These are phyloP conservation scores for Ogataea wickerhamii DNA, from an alignment of 805 yeast species.

Conservation along the genomic window DNA sequence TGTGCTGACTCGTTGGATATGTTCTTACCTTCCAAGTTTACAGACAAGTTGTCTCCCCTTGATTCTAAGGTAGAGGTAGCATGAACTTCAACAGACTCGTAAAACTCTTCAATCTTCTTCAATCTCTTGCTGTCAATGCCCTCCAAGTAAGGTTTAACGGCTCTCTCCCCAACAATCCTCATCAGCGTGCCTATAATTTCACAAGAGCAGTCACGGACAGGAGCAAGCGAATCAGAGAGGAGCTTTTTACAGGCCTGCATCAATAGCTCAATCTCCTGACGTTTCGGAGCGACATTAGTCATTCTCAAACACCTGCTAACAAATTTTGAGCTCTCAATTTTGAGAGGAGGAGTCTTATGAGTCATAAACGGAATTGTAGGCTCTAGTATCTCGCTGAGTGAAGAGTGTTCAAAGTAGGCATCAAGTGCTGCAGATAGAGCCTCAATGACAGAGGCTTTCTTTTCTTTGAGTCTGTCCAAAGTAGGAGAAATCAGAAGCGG, in stretches of 20 bases:
- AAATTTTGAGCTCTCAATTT: constrained; percentile 64
- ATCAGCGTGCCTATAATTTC: constrained; percentile 76
- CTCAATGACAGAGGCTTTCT: constrained; percentile 72
- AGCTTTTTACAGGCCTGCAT: constrained; percentile 56
- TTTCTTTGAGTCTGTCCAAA: constrained; percentile 84
- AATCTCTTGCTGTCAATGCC: constrained; percentile 69
- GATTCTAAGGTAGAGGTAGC: constrained; percentile 28
- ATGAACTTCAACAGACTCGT: constrained; percentile 52
- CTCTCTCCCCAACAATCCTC: constrained; percentile 78
- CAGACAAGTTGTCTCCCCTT: not conserved
- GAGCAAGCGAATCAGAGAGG: constrained; percentile 80
- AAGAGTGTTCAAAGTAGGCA: constrained; percentile 51
- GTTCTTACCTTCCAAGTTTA: not conserved
- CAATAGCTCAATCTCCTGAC: constrained; percentile 53
- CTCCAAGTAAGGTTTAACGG: constrained; percentile 55
- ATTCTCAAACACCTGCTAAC: constrained; percentile 59
- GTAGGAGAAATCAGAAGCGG: constrained; percentile 53
- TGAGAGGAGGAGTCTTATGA: constrained; percentile 82
- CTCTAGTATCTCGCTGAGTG: constrained; percentile 54
- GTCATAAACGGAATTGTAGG: constrained; percentile 56
- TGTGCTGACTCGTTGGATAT: not conserved
- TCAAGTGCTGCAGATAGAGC: constrained; percentile 67
- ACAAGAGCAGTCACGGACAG: constrained; percentile 74
- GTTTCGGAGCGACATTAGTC: constrained; percentile 46
- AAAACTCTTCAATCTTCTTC: constrained; percentile 60